Evolutionary conservation across 495 filamentous ascomycete genomes (phyloP).

Genomic region (Daldinia vernicosa): DNA sequence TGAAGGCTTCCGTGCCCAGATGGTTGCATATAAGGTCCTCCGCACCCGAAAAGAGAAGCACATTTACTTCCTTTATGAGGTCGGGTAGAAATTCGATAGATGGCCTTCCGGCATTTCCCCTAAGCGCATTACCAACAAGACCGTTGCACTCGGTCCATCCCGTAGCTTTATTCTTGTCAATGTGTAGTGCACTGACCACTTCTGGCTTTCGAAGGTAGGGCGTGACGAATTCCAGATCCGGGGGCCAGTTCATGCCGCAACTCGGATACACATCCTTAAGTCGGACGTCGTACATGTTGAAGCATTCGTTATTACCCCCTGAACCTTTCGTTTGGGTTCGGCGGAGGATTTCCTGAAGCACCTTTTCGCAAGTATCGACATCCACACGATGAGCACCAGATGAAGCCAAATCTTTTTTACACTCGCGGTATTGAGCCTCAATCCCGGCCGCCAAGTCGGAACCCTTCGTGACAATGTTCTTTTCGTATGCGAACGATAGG

Average conservation of each 20-base stretch:
- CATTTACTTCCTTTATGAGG: constrained; percentile 75
- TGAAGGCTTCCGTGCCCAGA: constrained; percentile 89
- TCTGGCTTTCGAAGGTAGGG: constrained; percentile 87
- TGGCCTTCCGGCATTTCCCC: constrained; percentile 71
- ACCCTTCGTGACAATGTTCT: constrained; percentile 73
- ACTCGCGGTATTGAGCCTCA: constrained; percentile 53
- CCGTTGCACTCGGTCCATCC: constrained; percentile 94
- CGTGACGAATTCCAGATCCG: constrained; percentile 76
- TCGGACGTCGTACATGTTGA: constrained; percentile 96
- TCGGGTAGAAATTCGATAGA: constrained; percentile 78
- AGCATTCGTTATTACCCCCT: constrained; percentile 66
- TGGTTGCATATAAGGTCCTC: constrained; percentile 98
- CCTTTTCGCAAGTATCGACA: constrained; percentile 71
- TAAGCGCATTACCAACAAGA: constrained; percentile 75
- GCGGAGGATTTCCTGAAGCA: constrained; percentile 74
- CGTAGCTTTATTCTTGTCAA: constrained; percentile 79
- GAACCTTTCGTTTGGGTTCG: constrained; percentile 60
- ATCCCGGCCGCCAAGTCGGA: constrained; percentile 70
- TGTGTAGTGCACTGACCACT: constrained; percentile 80
- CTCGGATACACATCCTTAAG: constrained; percentile 73
- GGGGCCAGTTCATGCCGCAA: constrained; percentile 97
- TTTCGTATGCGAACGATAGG: constrained; percentile 77
- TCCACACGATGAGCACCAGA: constrained; percentile 71
- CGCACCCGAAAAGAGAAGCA: constrained; percentile 91
- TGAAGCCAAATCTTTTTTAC: constrained; percentile 70